Base-by-base conservation (phyloP, 2,329 filamentous ascomycete genomes). In the Zymoseptoria crescenta region DNA sequence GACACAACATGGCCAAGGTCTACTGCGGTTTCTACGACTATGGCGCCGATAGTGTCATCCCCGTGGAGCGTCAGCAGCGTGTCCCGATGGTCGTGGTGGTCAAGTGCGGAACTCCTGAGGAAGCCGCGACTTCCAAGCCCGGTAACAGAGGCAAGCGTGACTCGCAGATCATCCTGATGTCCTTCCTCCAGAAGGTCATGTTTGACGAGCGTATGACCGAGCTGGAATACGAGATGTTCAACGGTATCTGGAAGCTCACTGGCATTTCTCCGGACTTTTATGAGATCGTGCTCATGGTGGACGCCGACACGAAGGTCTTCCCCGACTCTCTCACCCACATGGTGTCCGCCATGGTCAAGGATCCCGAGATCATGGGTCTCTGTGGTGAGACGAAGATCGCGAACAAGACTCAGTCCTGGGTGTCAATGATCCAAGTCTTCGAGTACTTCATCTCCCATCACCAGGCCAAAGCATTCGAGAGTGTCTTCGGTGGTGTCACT, bases 171-270 rank as follows among this genome's bases (percentile, higher is more conserved):
- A 94, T 99, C 68, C 82, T 99, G 66, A 99, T 99, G 94, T 96
- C 92, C 4, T 99, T 99, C 82, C 79, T 99, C 67, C 94, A 99
- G 73, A 99, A 99, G 79, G 94, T 99, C 72, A 99, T 99, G 94
- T 99, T 99, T 70, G 94, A 99, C 73, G 95, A 99, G 77, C 89
- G 94, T 62, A 99, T 99, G 94, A 99, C 95, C 19, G 93, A 99
- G 75, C 87, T 99, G 56, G 94, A 99, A 74, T 99, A 91, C 71
- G 94, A 99, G 73, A 97, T 99, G 89, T 99, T 99, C 80, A 99
- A 97, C 73, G 94, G 94, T 56, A 82, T 99, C 64, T 99, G 93
- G 92, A 96, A 96, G 75, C 90, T 99, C 51, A 99, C 94, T 19
- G 95, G 95, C 67, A 97, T 99, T 64, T 96, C 92, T 3, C 94